Evolutionary conservation across 2,329 filamentous ascomycete species (phyloP).

Genomic region (Aureobasidium lini): DNA sequence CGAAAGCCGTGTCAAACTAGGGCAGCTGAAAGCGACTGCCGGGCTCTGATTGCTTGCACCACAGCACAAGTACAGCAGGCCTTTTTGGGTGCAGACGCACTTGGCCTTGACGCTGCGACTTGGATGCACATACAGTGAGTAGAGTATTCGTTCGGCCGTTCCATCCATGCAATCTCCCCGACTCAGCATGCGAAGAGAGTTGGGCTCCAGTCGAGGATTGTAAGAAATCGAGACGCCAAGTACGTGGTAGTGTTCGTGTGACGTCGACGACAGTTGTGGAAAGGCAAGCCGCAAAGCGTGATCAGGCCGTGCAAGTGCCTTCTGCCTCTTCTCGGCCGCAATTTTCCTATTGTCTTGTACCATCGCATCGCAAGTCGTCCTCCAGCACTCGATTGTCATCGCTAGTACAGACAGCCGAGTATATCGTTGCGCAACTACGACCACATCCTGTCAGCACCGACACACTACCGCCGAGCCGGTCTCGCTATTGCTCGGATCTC

Average conservation of each 20-base stretch:
- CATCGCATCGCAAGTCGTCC: neutral
- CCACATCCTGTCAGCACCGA: neutral
- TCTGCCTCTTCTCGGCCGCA: neutral
- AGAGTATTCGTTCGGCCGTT: too few relatives aligned
- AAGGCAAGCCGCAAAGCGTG: neutral
- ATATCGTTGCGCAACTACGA: conserved; percentile 10
- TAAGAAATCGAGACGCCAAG: neutral
- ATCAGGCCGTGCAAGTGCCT: neutral
- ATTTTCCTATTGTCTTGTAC: neutral
- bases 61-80: neutral
- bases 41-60: neutral
- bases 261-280: neutral
- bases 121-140: too few relatives aligned
- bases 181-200: neutral
- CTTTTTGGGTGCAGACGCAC: too few relatives aligned
- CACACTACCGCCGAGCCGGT: neutral
- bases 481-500: neutral
- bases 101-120: too few relatives aligned
- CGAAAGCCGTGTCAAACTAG: neutral
- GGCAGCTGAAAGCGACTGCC: neutral
- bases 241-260: neutral
- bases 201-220: neutral
- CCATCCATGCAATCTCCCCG: too few relatives aligned
- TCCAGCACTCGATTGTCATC: neutral
- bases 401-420: conserved; percentile 1